Evolutionary conservation across 768 basidiomycete genomes (phyloP), one percentile per base, ranked within the genome.

Genomic region (Lentinula guzmanii): DNA sequence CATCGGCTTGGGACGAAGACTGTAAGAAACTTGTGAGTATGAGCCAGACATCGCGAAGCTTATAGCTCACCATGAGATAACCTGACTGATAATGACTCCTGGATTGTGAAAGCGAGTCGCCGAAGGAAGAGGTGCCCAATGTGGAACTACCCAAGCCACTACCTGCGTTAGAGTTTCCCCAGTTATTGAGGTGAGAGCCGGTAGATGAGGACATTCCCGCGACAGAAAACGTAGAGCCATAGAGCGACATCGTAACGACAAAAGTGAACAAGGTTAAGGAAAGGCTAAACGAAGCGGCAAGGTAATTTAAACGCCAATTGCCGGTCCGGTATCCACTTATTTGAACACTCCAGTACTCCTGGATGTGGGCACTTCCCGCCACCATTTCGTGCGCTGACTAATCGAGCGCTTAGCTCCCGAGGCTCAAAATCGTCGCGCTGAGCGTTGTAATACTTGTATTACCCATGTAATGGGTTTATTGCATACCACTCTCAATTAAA

Each of bases 41-140:
- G 18, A 13, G 33, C 48, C 28, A 34, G 52, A 41, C 2, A 52
- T 46, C 35, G 37, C 45, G 51, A 62, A 28, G 24, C 61, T 9
- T 43, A 31, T n/a, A 35, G 42, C 85, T 61, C 52, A 91, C 90
- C 86, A 93, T 82, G 58, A 93, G 77, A 71, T 91, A 93, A 3
- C 90, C 90, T 39, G 88, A 79, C 67, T 91, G 90, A 70, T 92
- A 92, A 66, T 89, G 88, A 59, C 86, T 84, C 65, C 89, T 79
- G 3, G 87, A 85, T 71, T 89, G 88, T 8, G 86, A 81, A 56
- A 91, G 79, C 13, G 84, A 79, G 65, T 90, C 89, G n/a, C 79
- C 78, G 61, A 89, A 79, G 24, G 84, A 79, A n/a, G 78, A 71
- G 3, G 79, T 72, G 18, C 59, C 59, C 21, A 60, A 42, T 6